phyloP scores from a whole-genome alignment of 1,284 basidiomycete species.

The Sporisorium reilianum region DNA sequence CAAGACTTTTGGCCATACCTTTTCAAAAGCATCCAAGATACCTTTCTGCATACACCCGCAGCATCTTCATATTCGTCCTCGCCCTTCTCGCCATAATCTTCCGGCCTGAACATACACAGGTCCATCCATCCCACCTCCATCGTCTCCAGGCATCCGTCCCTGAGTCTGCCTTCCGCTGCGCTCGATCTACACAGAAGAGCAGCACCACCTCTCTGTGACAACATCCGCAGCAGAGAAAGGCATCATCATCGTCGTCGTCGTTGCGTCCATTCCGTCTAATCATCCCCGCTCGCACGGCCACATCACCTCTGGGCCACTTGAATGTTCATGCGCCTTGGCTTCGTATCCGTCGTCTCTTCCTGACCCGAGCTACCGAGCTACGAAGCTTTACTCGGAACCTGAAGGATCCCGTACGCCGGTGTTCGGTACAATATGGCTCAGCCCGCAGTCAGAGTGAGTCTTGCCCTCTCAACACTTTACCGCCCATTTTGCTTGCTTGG shows the following conservation, averaged over 20 bases:
- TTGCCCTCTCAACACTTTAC: too few relatives aligned
- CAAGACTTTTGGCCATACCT: constrained; percentile 26
- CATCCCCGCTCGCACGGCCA: neutral
- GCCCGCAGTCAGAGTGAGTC: constrained; percentile 42
- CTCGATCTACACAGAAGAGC: neutral
- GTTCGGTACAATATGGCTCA: constrained; percentile 34
- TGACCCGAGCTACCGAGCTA: constrained; percentile 21
- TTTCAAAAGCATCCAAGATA: constrained; percentile 41
- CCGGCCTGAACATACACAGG: neutral
- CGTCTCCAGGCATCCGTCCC: neutral
- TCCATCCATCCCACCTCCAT: neutral
- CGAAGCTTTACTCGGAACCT: constrained; percentile 13
- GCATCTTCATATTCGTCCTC: neutral
- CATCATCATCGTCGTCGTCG: neutral
- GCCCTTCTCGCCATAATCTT: neutral
- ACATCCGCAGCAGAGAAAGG: constrained; percentile 2
- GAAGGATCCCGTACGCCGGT: neutral
- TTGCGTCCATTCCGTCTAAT: neutral
- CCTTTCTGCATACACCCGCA: constrained; percentile 25
- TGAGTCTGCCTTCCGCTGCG: neutral
- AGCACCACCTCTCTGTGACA: neutral
- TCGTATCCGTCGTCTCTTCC: neutral
- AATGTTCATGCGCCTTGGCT: constrained; percentile 15
- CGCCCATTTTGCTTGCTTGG: neutral
- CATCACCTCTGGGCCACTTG: neutral